Percentiles rank a stretch among this genome's conserved stretches.
These are phyloP conservation scores for Cladosporium cucumerinum DNA, from an alignment of 2,329 filamentous ascomycete genomes.

Conservation along the genomic window DNA sequence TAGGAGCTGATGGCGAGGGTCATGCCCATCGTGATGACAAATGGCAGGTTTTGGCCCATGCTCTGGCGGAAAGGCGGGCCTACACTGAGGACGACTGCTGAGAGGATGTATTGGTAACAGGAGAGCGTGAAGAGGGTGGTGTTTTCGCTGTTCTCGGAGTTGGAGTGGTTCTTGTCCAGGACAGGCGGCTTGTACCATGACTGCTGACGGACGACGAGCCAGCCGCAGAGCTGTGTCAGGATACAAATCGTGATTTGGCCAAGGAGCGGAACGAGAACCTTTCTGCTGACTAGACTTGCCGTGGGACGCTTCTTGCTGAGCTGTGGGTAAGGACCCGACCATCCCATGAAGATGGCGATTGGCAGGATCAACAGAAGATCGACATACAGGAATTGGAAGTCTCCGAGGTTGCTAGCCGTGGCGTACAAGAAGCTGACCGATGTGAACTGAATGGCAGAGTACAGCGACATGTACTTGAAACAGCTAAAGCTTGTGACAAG, in stretches of 20 bases:
- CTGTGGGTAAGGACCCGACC: conserved; percentile 77
- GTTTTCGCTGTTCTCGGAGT: conserved; percentile 89
- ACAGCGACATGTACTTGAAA: conserved; percentile 99
- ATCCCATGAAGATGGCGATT: conserved; percentile 98
- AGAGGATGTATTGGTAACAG: conserved; percentile 92
- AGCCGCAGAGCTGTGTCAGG: conserved; percentile 69
- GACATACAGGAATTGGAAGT: conserved; percentile 98
- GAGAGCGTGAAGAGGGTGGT: conserved; percentile 85
- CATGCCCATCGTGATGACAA: conserved; percentile 70
- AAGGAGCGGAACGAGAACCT: conserved; percentile 83
- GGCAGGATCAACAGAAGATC: conserved; percentile 89
- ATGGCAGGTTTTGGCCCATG: conserved; percentile 78
- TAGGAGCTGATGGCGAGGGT: conserved; percentile 68
- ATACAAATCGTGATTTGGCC: conserved; percentile 85
- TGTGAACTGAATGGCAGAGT: conserved; percentile 98
- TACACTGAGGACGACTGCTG: conserved; percentile 85
- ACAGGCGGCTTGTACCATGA: conserved; percentile 83
- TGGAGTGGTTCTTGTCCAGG: conserved; percentile 73
- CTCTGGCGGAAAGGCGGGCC: conserved; percentile 83
- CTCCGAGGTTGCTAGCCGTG: conserved; percentile 87
- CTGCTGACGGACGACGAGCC: conserved; percentile 71
- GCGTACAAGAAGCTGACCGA: conserved; percentile 96
- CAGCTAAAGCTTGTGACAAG: conserved; percentile 98
- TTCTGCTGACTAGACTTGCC: conserved; percentile 85
- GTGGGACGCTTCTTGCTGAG: conserved; percentile 84